Conservation (phyloP, 768 basidiomycete genomes). For the Gautieria morchelliformis region DNA sequence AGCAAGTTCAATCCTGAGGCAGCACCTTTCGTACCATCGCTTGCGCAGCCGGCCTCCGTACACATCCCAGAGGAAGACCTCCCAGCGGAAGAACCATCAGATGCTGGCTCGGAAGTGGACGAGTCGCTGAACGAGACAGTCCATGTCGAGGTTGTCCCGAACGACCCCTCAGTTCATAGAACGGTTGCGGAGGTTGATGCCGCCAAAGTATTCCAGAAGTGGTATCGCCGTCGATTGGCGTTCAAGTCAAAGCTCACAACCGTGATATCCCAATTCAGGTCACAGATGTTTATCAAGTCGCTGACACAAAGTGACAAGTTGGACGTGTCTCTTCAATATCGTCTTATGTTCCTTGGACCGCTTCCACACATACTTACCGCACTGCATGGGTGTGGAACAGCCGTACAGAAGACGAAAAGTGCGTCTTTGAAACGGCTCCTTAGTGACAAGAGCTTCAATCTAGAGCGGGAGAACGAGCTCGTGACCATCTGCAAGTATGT, state of each 20-base stretch:
- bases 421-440: neutral
- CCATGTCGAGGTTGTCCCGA: neutral
- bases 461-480: neutral
- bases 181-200: neutral
- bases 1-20: neutral
- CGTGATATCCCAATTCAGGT: neutral
- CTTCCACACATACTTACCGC: neutral
- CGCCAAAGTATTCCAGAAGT: neutral
- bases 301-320: neutral
- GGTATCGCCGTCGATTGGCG: neutral
- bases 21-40: neutral
- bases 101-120: neutral
- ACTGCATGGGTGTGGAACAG: neutral
- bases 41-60: neutral
- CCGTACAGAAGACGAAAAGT: neutral
- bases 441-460: neutral
- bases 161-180: neutral
- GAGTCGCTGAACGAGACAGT: neutral
- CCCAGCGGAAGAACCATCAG: neutral
- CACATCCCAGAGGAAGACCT: neutral
- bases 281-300: neutral
- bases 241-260: neutral
- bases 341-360: neutral
- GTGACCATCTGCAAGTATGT: neutral
- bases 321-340: neutral